These are phyloP conservation scores for Brassica carinata DNA, from an alignment of 345 rosid genomes.

Conservation along the genomic window DNA sequence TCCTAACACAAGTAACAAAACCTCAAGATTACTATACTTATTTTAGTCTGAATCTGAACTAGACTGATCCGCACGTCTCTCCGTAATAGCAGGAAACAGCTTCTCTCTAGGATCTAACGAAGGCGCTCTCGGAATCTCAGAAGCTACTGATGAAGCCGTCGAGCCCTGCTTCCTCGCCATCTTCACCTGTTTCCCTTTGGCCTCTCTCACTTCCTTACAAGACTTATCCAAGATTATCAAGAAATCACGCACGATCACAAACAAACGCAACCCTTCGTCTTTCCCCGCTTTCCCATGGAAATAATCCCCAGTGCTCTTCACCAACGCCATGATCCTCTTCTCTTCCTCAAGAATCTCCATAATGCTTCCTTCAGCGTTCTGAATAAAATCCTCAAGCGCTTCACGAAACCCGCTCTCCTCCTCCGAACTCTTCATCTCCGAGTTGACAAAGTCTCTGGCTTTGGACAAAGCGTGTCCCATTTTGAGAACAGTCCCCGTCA, in stretches of 20 bases:
- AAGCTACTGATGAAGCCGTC: conserved; percentile 45
- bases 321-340: background rate
- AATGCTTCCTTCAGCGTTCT: background rate
- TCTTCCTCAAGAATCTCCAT: background rate
- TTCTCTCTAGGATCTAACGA: background rate
- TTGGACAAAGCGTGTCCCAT: background rate
- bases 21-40: background rate
- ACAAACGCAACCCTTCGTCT: conserved; percentile 91
- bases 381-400: background rate
- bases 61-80: conserved; percentile 48
- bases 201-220: conserved; percentile 81
- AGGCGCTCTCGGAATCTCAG: background rate
- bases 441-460: background rate
- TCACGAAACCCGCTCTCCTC: background rate
- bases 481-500: background rate
- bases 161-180: conserved; percentile 56
- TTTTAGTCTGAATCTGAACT: conserved; percentile 60
- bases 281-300: conserved; percentile 90
- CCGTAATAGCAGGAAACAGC: background rate
- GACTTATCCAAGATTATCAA: conserved; percentile 78
- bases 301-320: background rate
- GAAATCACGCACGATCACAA: conserved; percentile 76
- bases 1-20: conserved; percentile 13
- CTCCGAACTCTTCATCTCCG: background rate
- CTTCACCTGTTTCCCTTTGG: conserved; percentile 50